These are phyloP conservation scores for Adansonia gregorii DNA, from an alignment of 441 rosid species.

Conservation along the genomic window DNA sequence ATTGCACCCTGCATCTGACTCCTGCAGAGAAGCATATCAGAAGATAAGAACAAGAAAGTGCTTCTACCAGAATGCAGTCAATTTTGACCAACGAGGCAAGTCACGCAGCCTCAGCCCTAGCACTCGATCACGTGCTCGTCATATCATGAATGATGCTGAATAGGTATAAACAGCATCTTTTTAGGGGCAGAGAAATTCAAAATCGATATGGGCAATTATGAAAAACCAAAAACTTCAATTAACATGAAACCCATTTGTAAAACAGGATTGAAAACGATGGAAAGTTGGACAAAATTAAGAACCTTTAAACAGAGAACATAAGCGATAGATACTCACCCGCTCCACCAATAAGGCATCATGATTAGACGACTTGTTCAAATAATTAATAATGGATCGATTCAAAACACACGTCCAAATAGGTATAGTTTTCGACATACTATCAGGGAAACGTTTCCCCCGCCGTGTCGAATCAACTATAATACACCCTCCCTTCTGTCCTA, in stretches of 20 bases:
- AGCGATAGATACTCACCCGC: conserved; percentile 46
- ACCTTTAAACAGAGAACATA: neutral
- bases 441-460: conserved; percentile 90
- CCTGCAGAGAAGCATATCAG: conserved; percentile 35
- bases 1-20: conserved; percentile 30
- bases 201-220: too few species aligned
- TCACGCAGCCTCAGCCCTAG: too few species aligned
- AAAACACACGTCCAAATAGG: conserved; percentile 91
- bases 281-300: neutral
- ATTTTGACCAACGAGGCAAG: neutral
- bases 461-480: conserved; percentile 83
- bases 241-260: neutral
- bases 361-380: conserved; percentile 39
- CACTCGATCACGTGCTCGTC: too few species aligned
- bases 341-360: conserved; percentile 23
- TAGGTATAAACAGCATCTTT: too few species aligned
- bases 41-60: conserved; percentile 3
- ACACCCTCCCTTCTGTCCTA: conserved; percentile 95
- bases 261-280: neutral
- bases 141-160: too few species aligned
- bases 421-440: conserved; percentile 95
- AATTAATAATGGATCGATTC: conserved; percentile 63
- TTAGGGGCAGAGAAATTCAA: too few species aligned
- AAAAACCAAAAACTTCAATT: neutral
- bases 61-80: neutral